phyloP scores from a whole-genome alignment of 129 eudicot species.

The Ambrosia trifida region DNA sequence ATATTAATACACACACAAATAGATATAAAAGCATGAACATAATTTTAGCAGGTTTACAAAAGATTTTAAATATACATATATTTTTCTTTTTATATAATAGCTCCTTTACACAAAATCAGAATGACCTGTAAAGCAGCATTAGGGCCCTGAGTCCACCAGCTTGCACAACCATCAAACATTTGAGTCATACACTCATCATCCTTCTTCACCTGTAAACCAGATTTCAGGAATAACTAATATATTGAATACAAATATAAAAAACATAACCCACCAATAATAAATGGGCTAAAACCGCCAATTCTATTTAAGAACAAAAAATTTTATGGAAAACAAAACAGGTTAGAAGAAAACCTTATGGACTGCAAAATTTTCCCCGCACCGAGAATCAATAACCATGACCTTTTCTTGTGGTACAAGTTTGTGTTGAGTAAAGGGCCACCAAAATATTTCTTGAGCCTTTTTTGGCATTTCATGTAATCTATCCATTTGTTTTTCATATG shows the following conservation, averaged over 20 bases:
- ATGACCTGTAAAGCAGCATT: conserved; percentile 87
- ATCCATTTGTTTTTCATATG: conserved; percentile 52
- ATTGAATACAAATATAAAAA: background rate
- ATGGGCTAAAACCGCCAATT: background rate
- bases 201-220: conserved; percentile 43
- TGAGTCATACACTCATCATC: conserved; percentile 50
- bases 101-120: conserved; percentile 28
- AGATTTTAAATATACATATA: background rate
- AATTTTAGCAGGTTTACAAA: conserved; percentile 4
- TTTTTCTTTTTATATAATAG: background rate
- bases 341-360: conserved; percentile 73
- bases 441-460: conserved; percentile 70
- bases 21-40: background rate
- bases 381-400: conserved; percentile 93
- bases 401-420: conserved; percentile 79
- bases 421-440: conserved; percentile 99
- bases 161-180: conserved; percentile 97
- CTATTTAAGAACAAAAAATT: background rate
- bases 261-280: background rate
- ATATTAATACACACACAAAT: too few relatives aligned
- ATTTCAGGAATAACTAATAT: background rate
- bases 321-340: background rate
- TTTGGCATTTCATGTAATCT: conserved; percentile 76
- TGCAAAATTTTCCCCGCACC: conserved; percentile 91
- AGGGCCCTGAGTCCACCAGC: conserved; percentile 99